Percentiles rank a stretch among this genome's conserved stretches.
Evolutionary conservation across 352 stramenopile species (phyloP).

Genomic region (Globisporangium spinosum): DNA sequence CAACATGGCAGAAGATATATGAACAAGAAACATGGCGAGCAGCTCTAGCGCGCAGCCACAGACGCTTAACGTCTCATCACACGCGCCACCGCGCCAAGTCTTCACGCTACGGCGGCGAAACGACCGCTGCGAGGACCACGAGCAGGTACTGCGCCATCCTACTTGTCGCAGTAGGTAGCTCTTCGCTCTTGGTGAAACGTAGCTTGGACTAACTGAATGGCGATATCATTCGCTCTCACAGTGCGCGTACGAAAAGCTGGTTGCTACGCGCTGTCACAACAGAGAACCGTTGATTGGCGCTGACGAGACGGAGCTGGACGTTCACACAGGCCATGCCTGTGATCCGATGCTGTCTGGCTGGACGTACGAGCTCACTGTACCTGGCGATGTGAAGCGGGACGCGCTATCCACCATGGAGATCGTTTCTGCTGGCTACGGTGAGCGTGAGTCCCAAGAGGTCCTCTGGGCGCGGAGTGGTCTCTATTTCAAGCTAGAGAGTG

Average conservation of each 20-base stretch:
- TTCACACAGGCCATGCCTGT: not conserved
- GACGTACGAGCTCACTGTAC: conserved; percentile 2
- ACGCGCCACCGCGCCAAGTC: not conserved
- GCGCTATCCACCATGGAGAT: not conserved
- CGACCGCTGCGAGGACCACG: not conserved
- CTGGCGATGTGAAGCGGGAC: not conserved
- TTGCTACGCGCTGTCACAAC: not conserved
- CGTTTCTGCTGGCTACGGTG: not conserved
- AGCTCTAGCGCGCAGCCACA: not conserved
- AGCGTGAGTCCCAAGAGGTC: not conserved
- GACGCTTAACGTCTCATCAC: not conserved
- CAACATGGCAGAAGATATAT: not conserved
- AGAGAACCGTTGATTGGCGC: not conserved
- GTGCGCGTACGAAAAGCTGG: not conserved
- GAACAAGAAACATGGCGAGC: not conserved
- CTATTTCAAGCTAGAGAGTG: not conserved
- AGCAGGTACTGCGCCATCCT: not conserved
- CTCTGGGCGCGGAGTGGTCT: not conserved
- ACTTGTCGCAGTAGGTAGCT: not conserved
- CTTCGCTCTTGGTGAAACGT: not conserved
- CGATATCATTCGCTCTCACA: not conserved
- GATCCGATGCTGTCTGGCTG: not conserved
- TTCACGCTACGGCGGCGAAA: not conserved
- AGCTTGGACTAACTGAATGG: not conserved
- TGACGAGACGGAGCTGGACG: too few relatives aligned